These are phyloP conservation scores for Chrysoporthe austroafricana DNA, from an alignment of 2,329 filamentous ascomycete species.

Conservation along the genomic window DNA sequence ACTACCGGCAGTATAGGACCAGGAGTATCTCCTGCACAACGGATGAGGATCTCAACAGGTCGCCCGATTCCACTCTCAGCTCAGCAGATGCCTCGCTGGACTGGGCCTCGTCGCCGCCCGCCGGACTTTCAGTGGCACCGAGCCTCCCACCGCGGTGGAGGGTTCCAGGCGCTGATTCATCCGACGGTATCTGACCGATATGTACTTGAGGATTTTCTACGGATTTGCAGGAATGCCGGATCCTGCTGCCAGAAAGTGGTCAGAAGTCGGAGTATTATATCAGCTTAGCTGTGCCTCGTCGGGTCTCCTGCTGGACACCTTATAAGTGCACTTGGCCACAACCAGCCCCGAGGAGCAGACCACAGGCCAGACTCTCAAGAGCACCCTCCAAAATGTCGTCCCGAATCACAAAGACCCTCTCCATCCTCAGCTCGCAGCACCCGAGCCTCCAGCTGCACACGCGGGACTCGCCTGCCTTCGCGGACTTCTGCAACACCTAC, in stretches of 20 bases:
- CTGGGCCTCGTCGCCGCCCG: background rate
- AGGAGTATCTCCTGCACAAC: background rate
- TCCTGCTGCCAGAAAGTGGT: too few relatives aligned
- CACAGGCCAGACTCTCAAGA: background rate
- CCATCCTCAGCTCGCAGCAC: background rate
- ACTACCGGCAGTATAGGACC: background rate
- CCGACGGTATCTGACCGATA: background rate
- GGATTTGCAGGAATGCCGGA: background rate
- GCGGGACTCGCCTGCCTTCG: background rate
- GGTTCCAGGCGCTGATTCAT: background rate
- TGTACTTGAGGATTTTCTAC: background rate
- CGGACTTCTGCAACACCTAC: background rate
- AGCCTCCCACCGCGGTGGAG: background rate
- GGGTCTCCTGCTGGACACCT: too few relatives aligned
- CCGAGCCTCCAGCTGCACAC: background rate
- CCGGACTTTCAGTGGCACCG: slow-evolving; percentile 3
- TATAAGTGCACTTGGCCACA: background rate
- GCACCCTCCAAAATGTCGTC: background rate
- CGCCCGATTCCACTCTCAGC: background rate
- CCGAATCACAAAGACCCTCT: background rate
- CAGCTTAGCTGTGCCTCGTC: background rate
- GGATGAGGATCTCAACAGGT: background rate
- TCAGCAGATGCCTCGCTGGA: background rate
- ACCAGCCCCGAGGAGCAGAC: background rate
- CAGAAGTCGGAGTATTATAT: background rate